Percentiles rank a stretch among this genome's conserved stretches.
Evolutionary conservation across 164 flowering plant genomes (phyloP).

Genomic region (Umbilicus rupestris): DNA sequence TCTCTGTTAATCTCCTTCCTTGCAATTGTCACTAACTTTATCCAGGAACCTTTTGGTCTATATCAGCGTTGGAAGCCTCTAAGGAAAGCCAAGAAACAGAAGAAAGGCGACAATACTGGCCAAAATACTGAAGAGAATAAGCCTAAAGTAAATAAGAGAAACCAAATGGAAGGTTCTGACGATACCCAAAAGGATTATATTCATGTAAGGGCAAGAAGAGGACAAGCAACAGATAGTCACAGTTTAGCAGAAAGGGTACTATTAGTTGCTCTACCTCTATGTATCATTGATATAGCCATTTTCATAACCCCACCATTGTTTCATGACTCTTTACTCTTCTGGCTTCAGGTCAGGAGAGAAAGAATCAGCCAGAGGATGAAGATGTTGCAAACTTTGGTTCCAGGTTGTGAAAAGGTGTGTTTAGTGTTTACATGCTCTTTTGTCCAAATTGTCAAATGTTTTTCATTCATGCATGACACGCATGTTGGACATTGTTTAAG

Average conservation of each 20-base stretch:
- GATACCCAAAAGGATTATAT: constrained; percentile 58
- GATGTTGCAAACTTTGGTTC: constrained; percentile 61
- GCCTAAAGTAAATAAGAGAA: constrained; percentile 19
- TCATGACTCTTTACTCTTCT: background rate
- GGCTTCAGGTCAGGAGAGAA: constrained; percentile 61
- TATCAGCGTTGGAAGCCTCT: constrained; percentile 28
- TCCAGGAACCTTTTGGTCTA: background rate
- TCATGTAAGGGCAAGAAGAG: constrained; percentile 93
- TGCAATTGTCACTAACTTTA: background rate
- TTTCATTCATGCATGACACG: too few relatives aligned
- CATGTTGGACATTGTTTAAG: too few relatives aligned
- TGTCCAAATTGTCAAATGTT: too few relatives aligned
- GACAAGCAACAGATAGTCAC: constrained; percentile 96
- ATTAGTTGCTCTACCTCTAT: too few relatives aligned
- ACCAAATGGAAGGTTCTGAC: constrained; percentile 22
- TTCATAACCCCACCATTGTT: background rate
- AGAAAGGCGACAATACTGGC: too few relatives aligned
- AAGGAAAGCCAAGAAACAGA: constrained; percentile 46
- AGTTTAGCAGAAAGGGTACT: constrained; percentile 94
- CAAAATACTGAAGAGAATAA: constrained; percentile 22
- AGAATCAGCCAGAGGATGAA: constrained; percentile 82
- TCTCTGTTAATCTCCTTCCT: background rate
- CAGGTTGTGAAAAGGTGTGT: constrained; percentile 88
- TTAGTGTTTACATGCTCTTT: too few relatives aligned
- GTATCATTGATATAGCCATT: background rate